Evolutionary conservation across 768 basidiomycete genomes (phyloP).

Genomic region (Rhizopogon vinicolor): DNA sequence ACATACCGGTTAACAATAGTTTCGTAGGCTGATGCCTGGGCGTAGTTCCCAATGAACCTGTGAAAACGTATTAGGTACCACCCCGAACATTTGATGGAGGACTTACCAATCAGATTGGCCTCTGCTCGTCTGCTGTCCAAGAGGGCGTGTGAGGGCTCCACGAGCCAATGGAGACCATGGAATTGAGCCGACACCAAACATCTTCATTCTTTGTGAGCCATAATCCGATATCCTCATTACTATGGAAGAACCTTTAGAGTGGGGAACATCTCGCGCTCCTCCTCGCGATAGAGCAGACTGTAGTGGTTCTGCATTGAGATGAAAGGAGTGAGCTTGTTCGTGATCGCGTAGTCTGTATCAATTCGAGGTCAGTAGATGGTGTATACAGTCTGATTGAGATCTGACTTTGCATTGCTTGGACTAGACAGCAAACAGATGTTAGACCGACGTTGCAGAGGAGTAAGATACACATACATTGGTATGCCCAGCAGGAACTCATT

Average conservation of each 20-base stretch:
- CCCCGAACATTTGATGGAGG: neutral
- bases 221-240: neutral
- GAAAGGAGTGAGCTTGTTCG: conserved; percentile 45
- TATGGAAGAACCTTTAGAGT: conserved; percentile 27
- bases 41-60: conserved; percentile 23
- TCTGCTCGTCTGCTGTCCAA: conserved; percentile 24
- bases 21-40: conserved; percentile 19
- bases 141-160: conserved; percentile 31
- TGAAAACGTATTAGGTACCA: conserved; percentile 4
- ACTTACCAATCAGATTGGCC: conserved; percentile 20
- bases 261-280: conserved; percentile 59
- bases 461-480: conserved; percentile 25
- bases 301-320: conserved; percentile 66
- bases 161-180: conserved; percentile 42
- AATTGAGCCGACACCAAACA: conserved; percentile 40
- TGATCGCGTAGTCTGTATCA: conserved; percentile 33
- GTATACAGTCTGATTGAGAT: neutral
- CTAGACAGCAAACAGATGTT: conserved; percentile 10
- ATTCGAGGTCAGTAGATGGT: neutral
- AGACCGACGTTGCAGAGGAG: neutral
- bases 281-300: conserved; percentile 53
- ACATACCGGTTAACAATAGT: conserved; percentile 23
- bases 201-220: conserved; percentile 14
- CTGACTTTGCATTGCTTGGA: conserved; percentile 38
- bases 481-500: conserved; percentile 38